These are phyloP conservation scores for Spathaspora passalidarum DNA, from an alignment of 805 yeast genomes.

Conservation along the genomic window DNA sequence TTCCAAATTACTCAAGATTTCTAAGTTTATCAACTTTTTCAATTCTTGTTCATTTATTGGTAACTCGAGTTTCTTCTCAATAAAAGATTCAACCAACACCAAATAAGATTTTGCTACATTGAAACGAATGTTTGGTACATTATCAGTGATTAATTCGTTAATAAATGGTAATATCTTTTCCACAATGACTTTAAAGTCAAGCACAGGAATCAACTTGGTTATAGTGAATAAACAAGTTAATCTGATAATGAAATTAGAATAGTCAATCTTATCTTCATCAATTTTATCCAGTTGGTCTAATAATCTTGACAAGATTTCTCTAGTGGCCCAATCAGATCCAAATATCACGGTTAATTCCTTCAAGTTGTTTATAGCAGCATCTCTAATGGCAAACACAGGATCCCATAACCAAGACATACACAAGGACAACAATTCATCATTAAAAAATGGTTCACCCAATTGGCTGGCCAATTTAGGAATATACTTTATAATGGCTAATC, in stretches of 20 bases:
- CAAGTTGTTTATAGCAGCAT: slow-evolving; percentile 88
- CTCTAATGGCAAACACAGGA: slow-evolving; percentile 92
- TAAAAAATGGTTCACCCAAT: slow-evolving; percentile 89
- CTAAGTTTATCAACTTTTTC: slow-evolving; percentile 29
- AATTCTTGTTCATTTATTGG: slow-evolving; percentile 16
- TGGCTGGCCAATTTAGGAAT: slow-evolving; percentile 93
- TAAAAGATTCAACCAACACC: slow-evolving; percentile 54
- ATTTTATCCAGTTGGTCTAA: slow-evolving; percentile 28
- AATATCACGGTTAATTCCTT: slow-evolving; percentile 78
- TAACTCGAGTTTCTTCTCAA: slow-evolving; percentile 13
- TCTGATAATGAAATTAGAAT: slow-evolving; percentile 82
- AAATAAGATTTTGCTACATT: slow-evolving; percentile 87
- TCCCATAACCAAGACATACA: slow-evolving; percentile 99
- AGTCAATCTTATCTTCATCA: slow-evolving; percentile 39
- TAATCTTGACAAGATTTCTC: slow-evolving; percentile 75
- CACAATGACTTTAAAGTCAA: slow-evolving; percentile 53
- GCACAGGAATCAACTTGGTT: slow-evolving; percentile 75
- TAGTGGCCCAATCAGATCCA: slow-evolving; percentile 92
- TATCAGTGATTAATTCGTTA: slow-evolving; percentile 66
- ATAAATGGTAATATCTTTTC: slow-evolving; percentile 77
- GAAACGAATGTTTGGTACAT: slow-evolving; percentile 93
- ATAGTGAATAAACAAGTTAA: slow-evolving; percentile 87
- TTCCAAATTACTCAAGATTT: slow-evolving; percentile 64
- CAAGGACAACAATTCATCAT: slow-evolving; percentile 83
- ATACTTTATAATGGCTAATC: slow-evolving; percentile 94